phyloP scores from a whole-genome alignment of 1,284 basidiomycete species.

The Microbotryum violaceum region DNA sequence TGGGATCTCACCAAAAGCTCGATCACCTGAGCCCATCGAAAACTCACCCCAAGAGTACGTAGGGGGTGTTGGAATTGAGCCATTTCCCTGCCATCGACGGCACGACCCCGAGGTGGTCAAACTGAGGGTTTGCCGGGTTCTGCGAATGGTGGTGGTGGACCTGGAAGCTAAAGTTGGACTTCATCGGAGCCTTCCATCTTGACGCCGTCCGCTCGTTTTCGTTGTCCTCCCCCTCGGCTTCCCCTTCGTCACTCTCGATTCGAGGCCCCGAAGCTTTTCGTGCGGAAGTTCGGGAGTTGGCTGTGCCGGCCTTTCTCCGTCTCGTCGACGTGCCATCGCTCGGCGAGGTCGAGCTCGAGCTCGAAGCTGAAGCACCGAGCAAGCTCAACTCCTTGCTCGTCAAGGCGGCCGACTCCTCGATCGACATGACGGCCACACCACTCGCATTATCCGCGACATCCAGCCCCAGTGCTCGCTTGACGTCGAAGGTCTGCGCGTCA shows the following conservation, averaged over 20 bases:
- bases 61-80: constrained; percentile 42
- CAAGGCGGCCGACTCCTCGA: not conserved
- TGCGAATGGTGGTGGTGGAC: constrained; percentile 30
- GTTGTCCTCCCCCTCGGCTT: not conserved
- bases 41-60: constrained; percentile 65
- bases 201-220: not conserved
- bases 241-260: constrained; percentile 10
- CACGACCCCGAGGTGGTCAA: too few relatives aligned
- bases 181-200: constrained; percentile 3
- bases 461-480: constrained; percentile 15
- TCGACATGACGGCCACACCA: too few relatives aligned
- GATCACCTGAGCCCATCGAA: constrained; percentile 21
- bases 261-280: not conserved
- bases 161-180: constrained; percentile 27
- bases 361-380: not conserved
- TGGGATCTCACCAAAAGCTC: not conserved
- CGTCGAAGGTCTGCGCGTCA: constrained; percentile 10
- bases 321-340: not conserved
- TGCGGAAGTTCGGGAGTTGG: not conserved
- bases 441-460: constrained; percentile 5
- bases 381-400: not conserved
- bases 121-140: too few relatives aligned
- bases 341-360: not conserved
- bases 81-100: constrained; percentile 4
- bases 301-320: not conserved